A percentile compares a stretch with the other conserved stretches of the same genome.
phyloP scores from a whole-genome alignment of 805 yeast species.

The Candida rishiriensis region DNA sequence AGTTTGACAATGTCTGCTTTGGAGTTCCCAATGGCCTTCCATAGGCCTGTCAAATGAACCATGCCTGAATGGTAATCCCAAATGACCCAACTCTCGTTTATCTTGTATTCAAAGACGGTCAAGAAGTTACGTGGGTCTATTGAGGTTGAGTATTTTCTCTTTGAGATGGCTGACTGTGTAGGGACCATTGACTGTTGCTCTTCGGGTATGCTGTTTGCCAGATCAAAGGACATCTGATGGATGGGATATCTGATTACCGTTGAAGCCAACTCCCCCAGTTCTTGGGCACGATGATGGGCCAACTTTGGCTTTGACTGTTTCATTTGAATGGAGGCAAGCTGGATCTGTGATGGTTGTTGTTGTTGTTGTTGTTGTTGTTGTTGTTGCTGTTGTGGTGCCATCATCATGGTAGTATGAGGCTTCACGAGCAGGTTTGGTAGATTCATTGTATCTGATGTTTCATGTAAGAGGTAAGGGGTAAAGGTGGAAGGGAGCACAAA shows the following conservation, averaged over 20 bases:
- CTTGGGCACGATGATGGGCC: too few relatives aligned
- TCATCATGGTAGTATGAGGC: too few relatives aligned
- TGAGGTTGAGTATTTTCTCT: constrained; percentile 62
- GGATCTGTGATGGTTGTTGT: too few relatives aligned
- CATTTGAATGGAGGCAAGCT: too few relatives aligned
- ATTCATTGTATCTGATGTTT: too few relatives aligned
- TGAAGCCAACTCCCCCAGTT: not conserved
- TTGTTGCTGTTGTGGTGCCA: too few relatives aligned
- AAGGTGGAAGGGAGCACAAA: too few relatives aligned
- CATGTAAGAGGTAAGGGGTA: too few relatives aligned
- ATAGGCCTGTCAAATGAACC: constrained; percentile 82
- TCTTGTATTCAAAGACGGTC: constrained; percentile 66
- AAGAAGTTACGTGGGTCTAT: constrained; percentile 67
- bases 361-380: too few relatives aligned
- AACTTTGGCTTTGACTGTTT: too few relatives aligned
- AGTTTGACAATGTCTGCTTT: constrained; percentile 77
- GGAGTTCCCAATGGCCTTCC: constrained; percentile 69
- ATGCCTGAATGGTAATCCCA: constrained; percentile 86
- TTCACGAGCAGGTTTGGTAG: too few relatives aligned
- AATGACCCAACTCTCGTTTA: constrained; percentile 69
- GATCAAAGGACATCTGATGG: constrained; percentile 14
- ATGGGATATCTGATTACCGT: constrained; percentile 24
- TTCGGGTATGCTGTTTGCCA: constrained; percentile 14
- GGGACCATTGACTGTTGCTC: constrained; percentile 23
- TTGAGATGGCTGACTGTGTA: constrained; percentile 12